Evolutionary conservation across 2,329 filamentous ascomycete genomes (phyloP).

Genomic region (Epichloe hybrida): DNA sequence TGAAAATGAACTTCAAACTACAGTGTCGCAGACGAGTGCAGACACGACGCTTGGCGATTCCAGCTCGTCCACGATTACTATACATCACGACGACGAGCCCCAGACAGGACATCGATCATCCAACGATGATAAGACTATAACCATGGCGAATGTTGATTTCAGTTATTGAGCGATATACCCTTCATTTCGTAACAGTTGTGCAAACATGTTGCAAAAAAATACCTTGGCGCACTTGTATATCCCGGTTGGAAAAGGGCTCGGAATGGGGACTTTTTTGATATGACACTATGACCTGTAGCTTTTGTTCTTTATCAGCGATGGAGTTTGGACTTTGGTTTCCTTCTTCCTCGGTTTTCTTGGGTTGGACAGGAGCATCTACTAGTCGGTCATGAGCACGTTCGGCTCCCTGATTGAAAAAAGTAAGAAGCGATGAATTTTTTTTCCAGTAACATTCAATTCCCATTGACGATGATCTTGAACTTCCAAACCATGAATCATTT

Average conservation of each 20-base stretch:
- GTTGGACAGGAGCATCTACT: not conserved
- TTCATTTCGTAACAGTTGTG: not conserved
- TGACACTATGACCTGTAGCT: not conserved
- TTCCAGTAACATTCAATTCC: too few relatives aligned
- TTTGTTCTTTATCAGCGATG: conserved; percentile 6
- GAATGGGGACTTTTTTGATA: not conserved
- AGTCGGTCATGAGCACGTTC: not conserved
- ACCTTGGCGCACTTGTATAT: not conserved
- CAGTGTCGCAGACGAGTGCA: conserved; percentile 30
- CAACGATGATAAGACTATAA: conserved; percentile 36
- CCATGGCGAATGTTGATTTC: conserved; percentile 48
- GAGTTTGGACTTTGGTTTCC: conserved; percentile 2
- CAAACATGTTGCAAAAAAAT: not conserved
- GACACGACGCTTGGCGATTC: conserved; percentile 26
- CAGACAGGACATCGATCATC: conserved; percentile 23
- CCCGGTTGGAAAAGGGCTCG: not conserved
- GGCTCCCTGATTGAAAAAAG: too few relatives aligned
- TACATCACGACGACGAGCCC: conserved; percentile 19
- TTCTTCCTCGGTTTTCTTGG: too few relatives aligned
- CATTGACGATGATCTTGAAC: too few relatives aligned
- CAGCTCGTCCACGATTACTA: conserved; percentile 26
- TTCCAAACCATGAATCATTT: too few relatives aligned
- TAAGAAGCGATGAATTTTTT: too few relatives aligned
- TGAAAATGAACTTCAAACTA: conserved; percentile 37
- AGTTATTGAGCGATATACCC: conserved; percentile 32